Evolutionary conservation across 2,329 filamentous ascomycete species (phyloP).

Genomic region (Trichoderma oligosporum): DNA sequence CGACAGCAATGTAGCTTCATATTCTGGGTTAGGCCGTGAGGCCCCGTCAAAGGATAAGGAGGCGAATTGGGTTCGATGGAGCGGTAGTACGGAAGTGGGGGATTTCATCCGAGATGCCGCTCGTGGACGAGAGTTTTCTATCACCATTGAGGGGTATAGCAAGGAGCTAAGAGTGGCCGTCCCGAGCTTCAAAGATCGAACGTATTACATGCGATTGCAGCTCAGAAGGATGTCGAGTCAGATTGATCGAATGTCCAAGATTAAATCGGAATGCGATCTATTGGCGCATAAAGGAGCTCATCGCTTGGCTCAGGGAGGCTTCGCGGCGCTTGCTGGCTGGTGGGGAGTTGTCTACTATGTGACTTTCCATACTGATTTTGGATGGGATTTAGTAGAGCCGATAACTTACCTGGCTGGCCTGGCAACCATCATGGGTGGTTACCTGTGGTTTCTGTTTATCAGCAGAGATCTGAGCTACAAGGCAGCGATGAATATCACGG

Average conservation of each 20-base stretch:
- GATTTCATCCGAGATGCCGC: conserved; percentile 92
- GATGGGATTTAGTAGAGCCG: conserved; percentile 89
- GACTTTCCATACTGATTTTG: conserved; percentile 68
- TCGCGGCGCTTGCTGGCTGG: conserved; percentile 69
- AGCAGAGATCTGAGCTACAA: conserved; percentile 86
- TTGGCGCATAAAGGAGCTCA: conserved; percentile 75
- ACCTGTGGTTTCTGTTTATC: conserved; percentile 91
- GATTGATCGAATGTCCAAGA: conserved; percentile 64
- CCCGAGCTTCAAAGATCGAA: conserved; percentile 85
- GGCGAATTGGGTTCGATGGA: conserved; percentile 75
- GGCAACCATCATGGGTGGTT: conserved; percentile 80
- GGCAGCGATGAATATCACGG: conserved; percentile 81
- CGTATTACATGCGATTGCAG: conserved; percentile 76
- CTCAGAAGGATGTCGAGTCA: conserved; percentile 66
- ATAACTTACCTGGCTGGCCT: conserved; percentile 88
- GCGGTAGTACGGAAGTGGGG: conserved; percentile 80
- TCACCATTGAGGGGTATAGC: conserved; percentile 69
- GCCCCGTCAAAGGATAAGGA: conserved; percentile 42
- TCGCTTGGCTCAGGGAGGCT: conserved; percentile 74
- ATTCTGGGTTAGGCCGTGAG: conserved; percentile 66
- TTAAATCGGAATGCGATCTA: conserved; percentile 79
- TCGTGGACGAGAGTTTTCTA: conserved; percentile 75
- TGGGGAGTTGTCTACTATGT: conserved; percentile 77
- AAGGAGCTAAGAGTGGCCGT: conserved; percentile 72
- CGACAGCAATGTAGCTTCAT: conserved; percentile 57